Evolutionary conservation across 1,139 yeast species (phyloP).

Genomic region (Nakaseomyces sp.): DNA sequence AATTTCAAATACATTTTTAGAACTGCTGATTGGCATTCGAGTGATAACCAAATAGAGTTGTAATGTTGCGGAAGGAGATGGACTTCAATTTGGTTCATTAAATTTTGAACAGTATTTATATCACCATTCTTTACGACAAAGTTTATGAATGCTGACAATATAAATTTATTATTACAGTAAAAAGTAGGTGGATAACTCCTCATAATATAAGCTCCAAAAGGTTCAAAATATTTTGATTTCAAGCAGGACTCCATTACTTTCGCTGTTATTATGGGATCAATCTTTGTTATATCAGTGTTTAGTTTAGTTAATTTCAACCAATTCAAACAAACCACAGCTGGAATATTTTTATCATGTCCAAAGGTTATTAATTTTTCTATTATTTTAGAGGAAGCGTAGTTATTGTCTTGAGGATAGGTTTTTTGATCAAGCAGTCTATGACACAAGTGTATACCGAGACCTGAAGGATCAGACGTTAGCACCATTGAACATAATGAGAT

Average conservation of each 20-base stretch:
- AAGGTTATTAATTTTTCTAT: background rate
- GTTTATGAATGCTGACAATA: conserved; percentile 32
- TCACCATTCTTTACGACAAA: conserved; percentile 30
- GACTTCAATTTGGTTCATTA: conserved; percentile 27
- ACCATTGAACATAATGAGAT: background rate
- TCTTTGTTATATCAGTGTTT: background rate
- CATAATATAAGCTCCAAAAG: conserved; percentile 29
- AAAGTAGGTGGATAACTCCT: conserved; percentile 30
- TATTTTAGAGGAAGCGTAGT: background rate
- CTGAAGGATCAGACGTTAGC: background rate
- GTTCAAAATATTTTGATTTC: conserved; percentile 23
- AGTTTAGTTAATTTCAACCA: background rate
- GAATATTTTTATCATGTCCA: background rate
- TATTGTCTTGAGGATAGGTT: background rate
- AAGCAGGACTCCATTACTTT: background rate
- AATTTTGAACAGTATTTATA: conserved; percentile 25
- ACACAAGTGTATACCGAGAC: background rate
- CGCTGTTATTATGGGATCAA: background rate
- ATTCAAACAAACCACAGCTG: background rate
- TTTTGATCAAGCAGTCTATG: background rate
- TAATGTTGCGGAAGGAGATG: conserved; percentile 21
- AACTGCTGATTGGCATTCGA: conserved; percentile 31
- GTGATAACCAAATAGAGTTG: conserved; percentile 18
- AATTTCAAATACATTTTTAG: conserved; percentile 35
- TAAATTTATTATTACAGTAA: conserved; percentile 33